phyloP scores from a whole-genome alignment of 176 grass and related monocot genomes.

The Metroxylon sagu region DNA sequence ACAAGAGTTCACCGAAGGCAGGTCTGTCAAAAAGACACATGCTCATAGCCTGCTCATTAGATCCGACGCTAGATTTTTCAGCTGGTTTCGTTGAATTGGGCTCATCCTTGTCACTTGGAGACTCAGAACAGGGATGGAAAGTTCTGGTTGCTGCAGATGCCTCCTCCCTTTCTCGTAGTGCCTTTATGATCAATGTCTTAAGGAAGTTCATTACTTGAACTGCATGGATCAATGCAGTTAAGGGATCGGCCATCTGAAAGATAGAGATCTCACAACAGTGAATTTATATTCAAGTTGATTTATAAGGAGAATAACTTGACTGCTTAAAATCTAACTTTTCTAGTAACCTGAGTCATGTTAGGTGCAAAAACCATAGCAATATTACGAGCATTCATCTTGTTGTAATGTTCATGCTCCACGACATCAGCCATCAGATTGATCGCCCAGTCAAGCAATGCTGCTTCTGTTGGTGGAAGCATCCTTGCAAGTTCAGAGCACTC shows the following conservation, averaged over 20 bases:
- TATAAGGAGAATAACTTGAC: no score
- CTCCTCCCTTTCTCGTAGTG: constrained; percentile 57
- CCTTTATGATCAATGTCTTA: constrained; percentile 68
- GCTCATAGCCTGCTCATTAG: constrained; percentile 18
- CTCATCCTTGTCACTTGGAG: constrained; percentile 46
- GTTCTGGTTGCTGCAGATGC: constrained; percentile 6
- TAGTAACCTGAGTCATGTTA: constrained; percentile 93
- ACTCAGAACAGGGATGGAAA: constrained; percentile 45
- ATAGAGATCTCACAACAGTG: constrained; percentile 11
- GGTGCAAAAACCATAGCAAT: constrained; percentile 97
- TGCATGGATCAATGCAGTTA: constrained; percentile 84
- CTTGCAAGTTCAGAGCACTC: constrained; percentile 47
- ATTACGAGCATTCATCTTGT: constrained; percentile 95
- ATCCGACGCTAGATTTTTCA: constrained; percentile 6
- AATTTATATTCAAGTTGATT: neutral
- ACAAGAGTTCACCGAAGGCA: constrained; percentile 23
- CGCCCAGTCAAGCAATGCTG: constrained; percentile 78
- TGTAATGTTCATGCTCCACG: constrained; percentile 64
- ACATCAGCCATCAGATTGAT: constrained; percentile 91
- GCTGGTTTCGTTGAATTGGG: constrained; percentile 20
- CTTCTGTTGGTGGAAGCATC: constrained; percentile 55
- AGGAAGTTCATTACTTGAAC: constrained; percentile 99
- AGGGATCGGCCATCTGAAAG: constrained; percentile 88
- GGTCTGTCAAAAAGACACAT: constrained; percentile 32
- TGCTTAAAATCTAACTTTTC: neutral